These are phyloP conservation scores for Tolypocladium album DNA, from an alignment of 2,329 filamentous ascomycete species.

Conservation along the genomic window DNA sequence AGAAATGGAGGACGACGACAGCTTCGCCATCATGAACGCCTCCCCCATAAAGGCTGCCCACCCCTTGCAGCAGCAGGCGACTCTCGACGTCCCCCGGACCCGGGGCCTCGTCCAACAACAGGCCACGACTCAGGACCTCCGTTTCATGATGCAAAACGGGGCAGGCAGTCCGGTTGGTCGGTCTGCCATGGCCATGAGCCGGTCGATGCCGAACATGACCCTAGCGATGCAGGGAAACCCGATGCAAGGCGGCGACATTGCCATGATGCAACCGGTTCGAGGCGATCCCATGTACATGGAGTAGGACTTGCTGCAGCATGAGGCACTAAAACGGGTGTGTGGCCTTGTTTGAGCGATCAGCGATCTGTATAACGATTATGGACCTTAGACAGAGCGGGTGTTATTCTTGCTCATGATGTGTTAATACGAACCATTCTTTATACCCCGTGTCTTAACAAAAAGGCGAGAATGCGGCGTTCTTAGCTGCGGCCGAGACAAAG, in stretches of 20 bases:
- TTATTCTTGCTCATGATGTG: conserved; percentile 14
- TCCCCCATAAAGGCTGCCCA: conserved; percentile 25
- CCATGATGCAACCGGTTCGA: conserved; percentile 34
- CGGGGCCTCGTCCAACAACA: conserved; percentile 25
- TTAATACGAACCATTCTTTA: conserved; percentile 17
- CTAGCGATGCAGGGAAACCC: conserved; percentile 26
- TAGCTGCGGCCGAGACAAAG: background rate
- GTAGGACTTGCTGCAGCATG: conserved; percentile 11
- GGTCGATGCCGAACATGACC: conserved; percentile 36
- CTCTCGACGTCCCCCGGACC: conserved; percentile 32
- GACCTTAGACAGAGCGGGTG: conserved; percentile 10
- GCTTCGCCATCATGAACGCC: conserved; percentile 38
- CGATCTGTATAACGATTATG: conserved; percentile 17
- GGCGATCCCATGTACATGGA: conserved; percentile 44
- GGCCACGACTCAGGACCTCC: conserved; percentile 18
- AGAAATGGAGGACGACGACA: conserved; percentile 50
- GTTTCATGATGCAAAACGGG: conserved; percentile 32
- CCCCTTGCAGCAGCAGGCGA: conserved; percentile 26
- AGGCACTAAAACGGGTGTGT: background rate
- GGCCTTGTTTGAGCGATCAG: conserved; percentile 2
- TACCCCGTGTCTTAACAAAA: background rate
- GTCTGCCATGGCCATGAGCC: conserved; percentile 27
- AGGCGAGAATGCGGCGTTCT: background rate
- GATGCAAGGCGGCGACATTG: conserved; percentile 32
- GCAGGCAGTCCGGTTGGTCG: conserved; percentile 23